Conservation (phyloP, 192 early-diverging fungal species). For the Coemansia erecta region DNA sequence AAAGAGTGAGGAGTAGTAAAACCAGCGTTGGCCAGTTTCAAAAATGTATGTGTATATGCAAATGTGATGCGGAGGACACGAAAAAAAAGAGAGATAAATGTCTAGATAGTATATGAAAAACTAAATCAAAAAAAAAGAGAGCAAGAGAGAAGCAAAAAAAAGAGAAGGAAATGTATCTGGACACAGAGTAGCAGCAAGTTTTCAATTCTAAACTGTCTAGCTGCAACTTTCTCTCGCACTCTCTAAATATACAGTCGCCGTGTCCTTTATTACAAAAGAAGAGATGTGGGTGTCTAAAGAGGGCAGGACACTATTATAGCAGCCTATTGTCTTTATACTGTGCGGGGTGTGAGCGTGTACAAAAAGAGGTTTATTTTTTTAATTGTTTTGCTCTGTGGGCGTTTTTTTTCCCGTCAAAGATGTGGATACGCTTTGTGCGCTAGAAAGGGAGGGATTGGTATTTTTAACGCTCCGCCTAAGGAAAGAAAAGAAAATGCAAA, state of each 20-base stretch:
- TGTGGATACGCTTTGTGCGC: not conserved
- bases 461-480: too few relatives aligned
- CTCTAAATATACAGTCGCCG: not conserved
- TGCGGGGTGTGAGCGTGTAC: not conserved
- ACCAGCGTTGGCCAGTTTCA: constrained; percentile 9
- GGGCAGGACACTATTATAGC: too few relatives aligned
- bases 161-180: too few relatives aligned
- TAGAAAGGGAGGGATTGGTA: too few relatives aligned
- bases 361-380: not conserved
- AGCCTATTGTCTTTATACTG: not conserved
- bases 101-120: not conserved
- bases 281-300: too few relatives aligned
- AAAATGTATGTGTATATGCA: not conserved
- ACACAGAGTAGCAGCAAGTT: not conserved
- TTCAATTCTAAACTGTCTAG: too few relatives aligned
- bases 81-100: not conserved
- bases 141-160: not conserved
- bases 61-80: not conserved
- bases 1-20: constrained; percentile 12
- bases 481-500: too few relatives aligned
- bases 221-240: too few relatives aligned
- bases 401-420: not conserved
- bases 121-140: constrained; percentile 1
- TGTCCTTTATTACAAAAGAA: not conserved
- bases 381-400: not conserved